phyloP scores from a whole-genome alignment of 1,284 basidiomycete species.

The Leccinum solheimii region DNA sequence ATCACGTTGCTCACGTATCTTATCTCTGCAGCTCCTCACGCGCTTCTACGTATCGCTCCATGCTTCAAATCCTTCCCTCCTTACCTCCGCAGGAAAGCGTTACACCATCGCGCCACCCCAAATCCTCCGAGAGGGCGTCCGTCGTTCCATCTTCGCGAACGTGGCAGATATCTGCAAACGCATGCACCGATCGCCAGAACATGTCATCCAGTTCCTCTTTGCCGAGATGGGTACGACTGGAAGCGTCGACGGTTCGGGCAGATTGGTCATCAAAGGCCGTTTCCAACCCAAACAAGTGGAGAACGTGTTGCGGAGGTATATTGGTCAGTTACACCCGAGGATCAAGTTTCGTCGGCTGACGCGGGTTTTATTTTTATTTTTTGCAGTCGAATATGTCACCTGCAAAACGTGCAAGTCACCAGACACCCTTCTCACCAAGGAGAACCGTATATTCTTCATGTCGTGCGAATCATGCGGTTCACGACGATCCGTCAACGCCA shows the following conservation, averaged over 20 bases:
- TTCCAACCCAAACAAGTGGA: constrained; percentile 99
- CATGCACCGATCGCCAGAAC: constrained; percentile 99
- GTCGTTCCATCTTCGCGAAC: constrained; percentile 97
- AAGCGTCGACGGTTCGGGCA: constrained; percentile 89
- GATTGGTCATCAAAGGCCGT: constrained; percentile 95
- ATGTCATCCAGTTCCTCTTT: constrained; percentile 97
- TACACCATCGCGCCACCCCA: constrained; percentile 99
- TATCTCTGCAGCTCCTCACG: constrained; percentile 70
- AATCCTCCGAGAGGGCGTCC: constrained; percentile 92
- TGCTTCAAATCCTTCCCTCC: constrained; percentile 91
- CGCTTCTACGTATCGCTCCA: constrained; percentile 93
- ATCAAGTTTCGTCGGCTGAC: not conserved
- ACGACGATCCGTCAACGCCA: constrained; percentile 88
- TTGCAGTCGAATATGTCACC: constrained; percentile 94
- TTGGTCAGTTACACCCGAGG: constrained; percentile 57
- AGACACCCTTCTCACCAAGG: constrained; percentile 94
- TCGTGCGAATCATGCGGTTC: constrained; percentile 94
- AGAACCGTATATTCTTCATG: constrained; percentile 99
- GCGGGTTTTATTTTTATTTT: not conserved
- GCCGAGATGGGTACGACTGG: constrained; percentile 99
- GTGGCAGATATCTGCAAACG: constrained; percentile 97
- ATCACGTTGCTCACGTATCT: not conserved
- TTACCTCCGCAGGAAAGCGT: constrained; percentile 82
- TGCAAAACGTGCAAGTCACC: constrained; percentile 99
- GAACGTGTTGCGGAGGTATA: constrained; percentile 95